phyloP scores from a whole-genome alignment of 345 rosid genomes.

The Pistacia integerrima region DNA sequence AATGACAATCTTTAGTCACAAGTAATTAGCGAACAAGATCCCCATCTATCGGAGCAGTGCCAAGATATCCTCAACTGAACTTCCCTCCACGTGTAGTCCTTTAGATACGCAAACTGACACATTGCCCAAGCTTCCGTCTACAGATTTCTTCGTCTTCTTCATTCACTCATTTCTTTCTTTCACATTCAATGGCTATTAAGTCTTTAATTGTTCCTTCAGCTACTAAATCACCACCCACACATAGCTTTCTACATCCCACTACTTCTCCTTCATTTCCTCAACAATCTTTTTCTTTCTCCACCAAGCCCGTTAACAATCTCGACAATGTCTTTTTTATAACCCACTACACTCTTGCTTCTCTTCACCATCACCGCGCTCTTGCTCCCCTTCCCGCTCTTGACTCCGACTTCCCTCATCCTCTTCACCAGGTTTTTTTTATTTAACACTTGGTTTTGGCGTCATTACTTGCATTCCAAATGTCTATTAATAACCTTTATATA shows the following conservation, averaged over 20 bases:
- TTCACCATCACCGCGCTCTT: constrained; percentile 42
- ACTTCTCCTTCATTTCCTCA: constrained; percentile 19
- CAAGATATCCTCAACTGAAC: no score
- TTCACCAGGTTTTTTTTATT: constrained; percentile 40
- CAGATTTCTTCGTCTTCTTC: background rate
- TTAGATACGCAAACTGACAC: background rate
- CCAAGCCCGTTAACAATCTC: background rate
- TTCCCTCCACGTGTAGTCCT: no score
- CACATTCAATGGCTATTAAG: constrained; percentile 37
- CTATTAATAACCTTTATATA: no score
- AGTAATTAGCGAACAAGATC: no score
- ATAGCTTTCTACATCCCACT: constrained; percentile 15
- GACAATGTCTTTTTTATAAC: constrained; percentile 17
- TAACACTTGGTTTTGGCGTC: background rate
- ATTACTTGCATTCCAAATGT: no score
- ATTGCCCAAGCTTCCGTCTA: background rate
- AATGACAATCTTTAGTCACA: no score
- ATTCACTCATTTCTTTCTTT: background rate
- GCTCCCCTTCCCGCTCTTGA: constrained; percentile 43
- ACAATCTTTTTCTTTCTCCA: constrained; percentile 18
- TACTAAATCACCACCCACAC: constrained; percentile 12
- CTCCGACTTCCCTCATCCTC: constrained; percentile 57
- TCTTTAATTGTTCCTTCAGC: constrained; percentile 21
- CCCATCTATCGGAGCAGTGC: no score
- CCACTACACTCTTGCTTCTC: constrained; percentile 33